phyloP scores from a whole-genome alignment of 208 protist genomes.

The Trypanosoma lewisi region DNA sequence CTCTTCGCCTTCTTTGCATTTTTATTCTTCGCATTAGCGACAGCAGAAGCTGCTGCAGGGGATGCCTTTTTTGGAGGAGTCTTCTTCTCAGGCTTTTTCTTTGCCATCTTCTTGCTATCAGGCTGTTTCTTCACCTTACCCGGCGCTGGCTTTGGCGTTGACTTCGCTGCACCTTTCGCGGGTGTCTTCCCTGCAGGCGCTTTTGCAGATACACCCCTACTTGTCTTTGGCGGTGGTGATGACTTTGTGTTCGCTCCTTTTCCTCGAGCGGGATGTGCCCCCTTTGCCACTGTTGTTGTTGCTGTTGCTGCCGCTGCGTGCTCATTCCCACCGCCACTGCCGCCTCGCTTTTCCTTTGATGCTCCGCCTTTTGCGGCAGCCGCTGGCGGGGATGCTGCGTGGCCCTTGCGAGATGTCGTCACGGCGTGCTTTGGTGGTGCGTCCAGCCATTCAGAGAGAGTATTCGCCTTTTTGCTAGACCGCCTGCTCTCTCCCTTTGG shows the following conservation, averaged over 20 bases:
- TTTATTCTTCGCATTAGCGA: slow-evolving; percentile 26
- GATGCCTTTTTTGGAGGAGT: slow-evolving; percentile 18
- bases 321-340: slow-evolving; percentile 13
- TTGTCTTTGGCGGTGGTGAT: background rate
- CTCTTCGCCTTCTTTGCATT: slow-evolving; percentile 34
- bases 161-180: slow-evolving; percentile 29
- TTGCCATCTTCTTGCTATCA: slow-evolving; percentile 18
- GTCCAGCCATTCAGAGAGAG: slow-evolving; percentile 79
- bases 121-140: slow-evolving; percentile 4
- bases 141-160: slow-evolving; percentile 11
- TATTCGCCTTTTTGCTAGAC: slow-evolving; percentile 21
- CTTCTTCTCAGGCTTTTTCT: slow-evolving; percentile 32
- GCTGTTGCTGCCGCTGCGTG: slow-evolving; percentile 2
- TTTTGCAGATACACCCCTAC: background rate
- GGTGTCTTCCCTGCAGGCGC: slow-evolving; percentile 16
- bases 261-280: background rate
- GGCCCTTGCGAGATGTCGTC: slow-evolving; percentile 18
- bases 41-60: background rate
- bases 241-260: slow-evolving; percentile 5
- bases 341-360: slow-evolving; percentile 19
- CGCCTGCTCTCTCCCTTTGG: background rate
- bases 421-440: slow-evolving; percentile 39
- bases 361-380: slow-evolving; percentile 24
- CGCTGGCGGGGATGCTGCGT: slow-evolving; percentile 18
- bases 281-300: slow-evolving; percentile 10